A percentile compares a stretch with the other conserved stretches of the same genome.
Conservation (phyloP, 495 filamentous ascomycete genomes). For the Talaromyces proteolyticus region DNA sequence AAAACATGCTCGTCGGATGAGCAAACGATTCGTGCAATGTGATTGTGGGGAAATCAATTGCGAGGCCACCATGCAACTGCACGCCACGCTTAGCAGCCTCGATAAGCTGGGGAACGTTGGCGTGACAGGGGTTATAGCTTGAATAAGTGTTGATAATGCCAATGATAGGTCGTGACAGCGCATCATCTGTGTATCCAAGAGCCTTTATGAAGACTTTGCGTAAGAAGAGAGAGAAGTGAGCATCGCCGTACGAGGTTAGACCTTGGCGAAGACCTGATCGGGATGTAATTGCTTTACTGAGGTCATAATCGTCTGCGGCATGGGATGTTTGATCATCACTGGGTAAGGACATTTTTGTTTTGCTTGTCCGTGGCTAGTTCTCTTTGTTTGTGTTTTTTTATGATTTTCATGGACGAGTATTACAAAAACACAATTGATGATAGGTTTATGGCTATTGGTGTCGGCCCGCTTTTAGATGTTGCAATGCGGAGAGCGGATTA, state of each 20-base stretch:
- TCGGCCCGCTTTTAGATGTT: not conserved
- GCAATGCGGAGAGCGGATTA: not conserved
- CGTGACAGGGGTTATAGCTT: slow-evolving; percentile 63
- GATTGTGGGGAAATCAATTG: slow-evolving; percentile 63
- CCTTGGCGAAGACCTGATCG: slow-evolving; percentile 50
- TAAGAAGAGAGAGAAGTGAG: slow-evolving; percentile 64
- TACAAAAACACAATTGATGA: too few relatives aligned
- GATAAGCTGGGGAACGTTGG: slow-evolving; percentile 60
- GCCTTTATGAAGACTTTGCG: slow-evolving; percentile 69
- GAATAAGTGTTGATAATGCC: slow-evolving; percentile 64
- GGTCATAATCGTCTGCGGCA: slow-evolving; percentile 45
- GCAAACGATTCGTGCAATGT: slow-evolving; percentile 60
- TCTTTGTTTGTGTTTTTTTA: too few relatives aligned
- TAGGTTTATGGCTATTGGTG: not conserved
- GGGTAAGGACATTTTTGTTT: not conserved
- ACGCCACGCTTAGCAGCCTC: slow-evolving; percentile 60
- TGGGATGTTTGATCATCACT: not conserved
- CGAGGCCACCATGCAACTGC: slow-evolving; percentile 53
- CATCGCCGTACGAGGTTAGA: slow-evolving; percentile 61
- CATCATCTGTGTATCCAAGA: slow-evolving; percentile 60
- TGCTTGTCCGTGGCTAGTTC: too few relatives aligned
- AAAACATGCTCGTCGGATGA: slow-evolving; percentile 61
- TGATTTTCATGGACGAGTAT: too few relatives aligned
- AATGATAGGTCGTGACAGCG: slow-evolving; percentile 57
- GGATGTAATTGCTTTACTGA: slow-evolving; percentile 38